phyloP scores from a whole-genome alignment of 257 asterid species.

The Salvia splendens region DNA sequence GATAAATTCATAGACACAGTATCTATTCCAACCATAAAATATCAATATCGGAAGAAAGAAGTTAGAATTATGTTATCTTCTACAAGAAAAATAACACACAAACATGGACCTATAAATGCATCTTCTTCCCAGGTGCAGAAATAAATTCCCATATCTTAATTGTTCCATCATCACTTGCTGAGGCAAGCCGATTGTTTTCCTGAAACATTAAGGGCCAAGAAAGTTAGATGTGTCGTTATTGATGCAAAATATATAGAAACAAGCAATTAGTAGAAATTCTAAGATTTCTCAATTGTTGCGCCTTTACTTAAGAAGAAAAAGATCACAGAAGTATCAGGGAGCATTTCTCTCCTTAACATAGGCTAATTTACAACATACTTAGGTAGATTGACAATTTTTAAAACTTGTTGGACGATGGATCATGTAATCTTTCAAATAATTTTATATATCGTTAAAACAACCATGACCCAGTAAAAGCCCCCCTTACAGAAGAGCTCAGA shows the following conservation, averaged over 20 bases:
- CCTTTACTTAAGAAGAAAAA: background rate
- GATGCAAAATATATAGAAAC: background rate
- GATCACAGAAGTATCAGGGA: too few species aligned
- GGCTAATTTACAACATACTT: too few species aligned
- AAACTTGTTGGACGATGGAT: too few species aligned
- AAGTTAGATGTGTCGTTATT: conserved; percentile 6
- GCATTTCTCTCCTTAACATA: too few species aligned
- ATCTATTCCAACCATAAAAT: conserved; percentile 10
- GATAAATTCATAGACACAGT: conserved; percentile 2
- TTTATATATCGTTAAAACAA: too few species aligned
- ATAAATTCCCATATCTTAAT: conserved; percentile 83
- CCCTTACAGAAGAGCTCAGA: background rate
- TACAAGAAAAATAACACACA: conserved; percentile 21
- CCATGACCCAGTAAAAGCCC: too few species aligned
- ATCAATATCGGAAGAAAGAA: background rate
- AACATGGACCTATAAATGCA: conserved; percentile 23
- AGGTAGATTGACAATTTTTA: too few species aligned
- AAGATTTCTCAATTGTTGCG: background rate
- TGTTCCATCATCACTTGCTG: conserved; percentile 88
- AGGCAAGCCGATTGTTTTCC: conserved; percentile 70
- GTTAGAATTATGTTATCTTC: conserved; percentile 20
- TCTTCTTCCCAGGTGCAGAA: conserved; percentile 32
- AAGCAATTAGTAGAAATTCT: background rate
- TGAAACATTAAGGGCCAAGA: conserved; percentile 33
- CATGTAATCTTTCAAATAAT: too few species aligned